phyloP scores from a whole-genome alignment of 2,329 filamentous ascomycete genomes.

The Tolypocladium ovalisporum region DNA sequence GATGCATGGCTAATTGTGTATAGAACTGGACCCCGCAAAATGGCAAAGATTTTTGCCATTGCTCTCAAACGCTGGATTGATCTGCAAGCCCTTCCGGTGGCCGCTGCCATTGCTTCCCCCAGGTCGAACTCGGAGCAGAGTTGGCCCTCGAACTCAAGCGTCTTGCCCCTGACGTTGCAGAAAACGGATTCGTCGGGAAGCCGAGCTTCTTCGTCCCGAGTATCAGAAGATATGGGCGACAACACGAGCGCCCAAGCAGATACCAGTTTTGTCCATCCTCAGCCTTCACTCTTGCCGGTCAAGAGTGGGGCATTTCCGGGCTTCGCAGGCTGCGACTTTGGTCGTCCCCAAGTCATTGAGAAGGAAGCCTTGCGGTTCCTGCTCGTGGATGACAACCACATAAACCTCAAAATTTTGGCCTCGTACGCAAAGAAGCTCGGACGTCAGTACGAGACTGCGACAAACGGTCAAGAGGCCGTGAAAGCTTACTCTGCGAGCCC shows the following conservation, averaged over 20 bases:
- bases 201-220: too few species aligned
- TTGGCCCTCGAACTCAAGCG: background rate
- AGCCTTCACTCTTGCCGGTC: background rate
- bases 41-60: slow-evolving; percentile 9
- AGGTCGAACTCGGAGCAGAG: background rate
- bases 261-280: background rate
- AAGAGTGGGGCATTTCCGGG: background rate
- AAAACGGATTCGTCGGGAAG: too few species aligned
- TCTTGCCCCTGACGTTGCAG: too few species aligned
- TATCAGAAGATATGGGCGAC: background rate
- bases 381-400: slow-evolving; percentile 26
- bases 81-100: background rate
- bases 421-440: slow-evolving; percentile 17
- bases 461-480: slow-evolving; percentile 16
- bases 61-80: background rate
- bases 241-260: background rate
- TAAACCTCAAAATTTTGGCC: slow-evolving; percentile 21
- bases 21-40: slow-evolving; percentile 24
- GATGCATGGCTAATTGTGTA: background rate
- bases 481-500: slow-evolving; percentile 9
- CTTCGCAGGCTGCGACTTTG: background rate
- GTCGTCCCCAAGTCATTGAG: background rate
- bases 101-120: background rate
- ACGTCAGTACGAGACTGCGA: slow-evolving; percentile 9
- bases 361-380: background rate